Conservation (phyloP, 139 green algal species). For the Parachlorella kessleri region DNA sequence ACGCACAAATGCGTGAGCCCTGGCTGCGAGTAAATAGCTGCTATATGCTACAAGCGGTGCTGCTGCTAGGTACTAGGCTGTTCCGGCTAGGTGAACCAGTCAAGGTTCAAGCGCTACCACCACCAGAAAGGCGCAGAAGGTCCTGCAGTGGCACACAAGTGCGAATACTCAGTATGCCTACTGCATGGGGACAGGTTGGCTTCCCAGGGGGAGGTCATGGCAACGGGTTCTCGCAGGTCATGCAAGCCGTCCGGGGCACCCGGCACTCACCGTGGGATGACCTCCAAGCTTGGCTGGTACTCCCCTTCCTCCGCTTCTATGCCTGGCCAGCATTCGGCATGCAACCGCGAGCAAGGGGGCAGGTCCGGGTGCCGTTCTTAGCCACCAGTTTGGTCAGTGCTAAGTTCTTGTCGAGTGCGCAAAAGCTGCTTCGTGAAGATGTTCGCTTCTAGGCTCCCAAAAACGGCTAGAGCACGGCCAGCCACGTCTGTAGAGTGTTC, state of each 20-base stretch:
- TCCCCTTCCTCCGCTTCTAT: constrained; percentile 32
- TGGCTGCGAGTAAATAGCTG: not conserved
- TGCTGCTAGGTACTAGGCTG: not conserved
- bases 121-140: constrained; percentile 14
- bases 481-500: too few species aligned
- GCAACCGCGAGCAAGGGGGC: too few species aligned
- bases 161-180: not conserved
- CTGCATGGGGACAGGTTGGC: not conserved
- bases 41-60: not conserved
- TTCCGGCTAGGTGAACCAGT: not conserved
- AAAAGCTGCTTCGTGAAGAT: too few species aligned
- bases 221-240: too few species aligned
- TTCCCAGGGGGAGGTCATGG: not conserved
- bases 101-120: constrained; percentile 11
- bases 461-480: too few species aligned
- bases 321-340: constrained; percentile 17
- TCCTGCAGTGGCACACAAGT: constrained; percentile 1
- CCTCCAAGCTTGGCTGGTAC: constrained; percentile 23
- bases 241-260: too few species aligned
- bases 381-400: too few species aligned
- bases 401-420: too few species aligned
- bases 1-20: not conserved
- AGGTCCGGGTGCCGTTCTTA: too few species aligned
- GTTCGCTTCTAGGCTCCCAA: too few species aligned
- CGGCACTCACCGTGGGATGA: constrained; percentile 21